A percentile compares a stretch with the other conserved stretches of the same genome.
phyloP scores from a whole-genome alignment of 306 rosid species.

The Lathyrus aphaca region DNA sequence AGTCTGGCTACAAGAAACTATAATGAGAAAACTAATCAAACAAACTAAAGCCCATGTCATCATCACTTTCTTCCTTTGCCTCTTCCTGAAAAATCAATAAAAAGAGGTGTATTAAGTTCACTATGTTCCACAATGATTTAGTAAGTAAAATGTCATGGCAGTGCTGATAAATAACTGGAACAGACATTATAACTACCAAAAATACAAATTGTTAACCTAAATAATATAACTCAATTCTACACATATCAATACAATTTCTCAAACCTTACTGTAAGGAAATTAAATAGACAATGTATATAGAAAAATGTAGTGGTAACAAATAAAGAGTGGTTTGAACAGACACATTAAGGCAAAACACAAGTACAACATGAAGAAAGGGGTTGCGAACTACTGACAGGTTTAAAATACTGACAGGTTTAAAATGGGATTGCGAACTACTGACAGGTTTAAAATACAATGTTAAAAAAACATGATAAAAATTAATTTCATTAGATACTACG shows the following conservation, averaged over 20 bases:
- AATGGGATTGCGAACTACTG: no score
- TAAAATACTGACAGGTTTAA: no score
- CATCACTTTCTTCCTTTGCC: slow-evolving; percentile 68
- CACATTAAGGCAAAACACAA: no score
- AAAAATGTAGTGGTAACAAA: not conserved
- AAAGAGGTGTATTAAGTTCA: not conserved
- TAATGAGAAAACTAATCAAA: slow-evolving; percentile 51
- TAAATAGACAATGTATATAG: not conserved
- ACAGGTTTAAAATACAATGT: no score
- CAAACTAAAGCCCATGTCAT: slow-evolving; percentile 61
- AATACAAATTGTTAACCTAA: no score
- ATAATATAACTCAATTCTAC: not conserved
- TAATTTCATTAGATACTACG: no score
- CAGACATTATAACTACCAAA: not conserved
- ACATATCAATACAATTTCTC: not conserved
- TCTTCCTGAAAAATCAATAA: slow-evolving; percentile 59
- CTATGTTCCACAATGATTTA: not conserved
- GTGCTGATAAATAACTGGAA: not conserved
- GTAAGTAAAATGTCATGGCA: no score
- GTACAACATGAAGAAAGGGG: no score
- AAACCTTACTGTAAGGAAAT: not conserved
- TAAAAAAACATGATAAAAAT: no score
- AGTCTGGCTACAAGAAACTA: slow-evolving; percentile 30
- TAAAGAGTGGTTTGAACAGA: no score
- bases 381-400: no score